Evolutionary conservation across 441 rosid species (phyloP), one percentile per base, ranked within the genome.

Genomic region (Omphalea diandra): DNA sequence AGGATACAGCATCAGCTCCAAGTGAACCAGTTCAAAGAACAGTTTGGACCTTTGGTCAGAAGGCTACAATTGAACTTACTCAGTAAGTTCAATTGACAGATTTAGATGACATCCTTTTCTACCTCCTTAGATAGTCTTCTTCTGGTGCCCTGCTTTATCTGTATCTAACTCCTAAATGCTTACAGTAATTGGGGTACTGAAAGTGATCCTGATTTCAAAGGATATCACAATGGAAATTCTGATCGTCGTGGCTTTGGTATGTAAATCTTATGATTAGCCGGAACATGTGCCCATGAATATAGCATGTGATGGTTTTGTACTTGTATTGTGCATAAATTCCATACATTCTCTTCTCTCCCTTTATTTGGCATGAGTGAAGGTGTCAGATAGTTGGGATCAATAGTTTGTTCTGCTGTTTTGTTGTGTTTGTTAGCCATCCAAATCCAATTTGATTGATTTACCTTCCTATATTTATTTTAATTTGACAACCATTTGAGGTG

Each of bases 101-200:
- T 68, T 58, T 53, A 15, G 20, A 32, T 43, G 5, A 3, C 38
- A 4, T 1, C 15, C 26, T 9, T 58, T 46, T 54, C 12, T 18
- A 35, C 32, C 24, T 18, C 4, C 40, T 32, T 41, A 38, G 56
- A 24, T 12, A 27, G 29, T 67, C 33, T 65, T 38, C 44, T 67
- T 31, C 46, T 59, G 68, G 14, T 24, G 41, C 59, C 61, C 3
- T 0, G 32, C 32, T 31, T 76, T 73, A 26, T 14, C 17, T 18
- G 18, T 38, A 40, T 69, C 61, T 84, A 65, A 77, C 57, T 17
- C 50, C 65, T 31, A 44, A 72, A 59, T 76, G 53, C 14, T 74
- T 62, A 69, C 91, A 94, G 98, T 74, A 90, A 90, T 69, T 91
- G 97, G 97, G 98, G 97, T 29, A 94, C 96, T 44, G 98, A 94